Base-by-base conservation (phyloP, 768 basidiomycete genomes). In the Gloeophyllum trabeum region DNA sequence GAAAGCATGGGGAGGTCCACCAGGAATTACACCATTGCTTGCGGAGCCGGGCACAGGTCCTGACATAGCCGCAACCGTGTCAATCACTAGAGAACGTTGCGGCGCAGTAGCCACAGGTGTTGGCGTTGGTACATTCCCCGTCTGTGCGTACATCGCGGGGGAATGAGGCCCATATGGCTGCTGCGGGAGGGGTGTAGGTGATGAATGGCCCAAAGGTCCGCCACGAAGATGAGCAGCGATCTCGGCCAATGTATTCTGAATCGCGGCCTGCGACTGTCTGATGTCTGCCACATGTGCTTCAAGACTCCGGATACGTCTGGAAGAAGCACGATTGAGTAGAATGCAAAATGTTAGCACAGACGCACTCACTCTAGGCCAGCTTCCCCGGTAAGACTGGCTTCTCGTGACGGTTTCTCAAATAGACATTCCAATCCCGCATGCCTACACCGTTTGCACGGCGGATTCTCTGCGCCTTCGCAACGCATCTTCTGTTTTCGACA, bases 401-500 rank as follows among this genome's bases (percentile, higher is more conserved):
- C 89, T 51, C 81, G 72, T 10, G 79, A 81, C 2, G 93, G 93
- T 53, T 96, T 96, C 61, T 97, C 93, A 57, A 97, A 94, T 24
- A 96, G 70, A 64, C 93, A 97, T 32, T 92, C 87, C 10, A 96
- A 69, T 2, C 88, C 86, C 16, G 85, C 81, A 52, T 90, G 84
- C 24, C 87, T 74, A 63, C 93, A 97, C 35, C 93, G 78, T 53
- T 85, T 81, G 62, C 93, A 97, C n/a, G 93, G 93, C 20, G 93
- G 92, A 53, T 88, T 91, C 58, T 96, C 93, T 13, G 91, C 93
- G 1, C 90, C 91, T 60, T 93, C 90, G 57, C 92, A 97, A 51
- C 91, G 73, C 93, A 96, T 96, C 66, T 96, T 96, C 69, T 93
- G 91, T 55, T 90, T 87, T 51, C 92, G 71, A 61, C 92, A 94